A percentile compares a stretch with the other conserved stretches of the same genome.
Evolutionary conservation across 2,329 filamentous ascomycete species (phyloP).

Genomic region (Bipolaris oryzae): DNA sequence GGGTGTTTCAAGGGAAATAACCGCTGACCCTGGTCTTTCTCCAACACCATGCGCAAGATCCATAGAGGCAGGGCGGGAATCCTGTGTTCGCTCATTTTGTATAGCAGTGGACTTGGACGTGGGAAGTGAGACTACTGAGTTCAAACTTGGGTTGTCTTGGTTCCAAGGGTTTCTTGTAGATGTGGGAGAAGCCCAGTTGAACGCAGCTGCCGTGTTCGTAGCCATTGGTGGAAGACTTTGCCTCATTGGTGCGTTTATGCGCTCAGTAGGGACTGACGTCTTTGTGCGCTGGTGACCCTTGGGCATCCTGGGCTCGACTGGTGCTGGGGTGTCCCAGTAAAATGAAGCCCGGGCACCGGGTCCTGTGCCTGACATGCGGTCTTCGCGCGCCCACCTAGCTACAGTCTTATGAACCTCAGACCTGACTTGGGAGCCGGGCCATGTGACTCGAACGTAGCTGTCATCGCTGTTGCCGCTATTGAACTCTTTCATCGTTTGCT

Average conservation of each 20-base stretch:
- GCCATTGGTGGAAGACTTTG: constrained; percentile 30
- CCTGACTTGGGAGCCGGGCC: constrained; percentile 42
- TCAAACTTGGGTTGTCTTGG: constrained; percentile 20
- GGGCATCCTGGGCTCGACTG: constrained; percentile 21
- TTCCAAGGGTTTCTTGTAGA: constrained; percentile 28
- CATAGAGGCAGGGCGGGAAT: constrained; percentile 25
- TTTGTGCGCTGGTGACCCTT: constrained; percentile 32
- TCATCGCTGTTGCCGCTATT: constrained; percentile 43
- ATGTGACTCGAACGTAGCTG: constrained; percentile 48
- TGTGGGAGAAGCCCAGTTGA: constrained; percentile 44
- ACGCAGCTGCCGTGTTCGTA: constrained; percentile 33
- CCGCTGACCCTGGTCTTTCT: constrained; percentile 25
- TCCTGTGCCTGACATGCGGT: constrained; percentile 46
- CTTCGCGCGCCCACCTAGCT: constrained; percentile 46
- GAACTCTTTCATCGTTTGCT: constrained; percentile 48
- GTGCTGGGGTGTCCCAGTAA: constrained; percentile 45
- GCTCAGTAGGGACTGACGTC: constrained; percentile 27
- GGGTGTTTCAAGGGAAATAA: constrained; percentile 20
- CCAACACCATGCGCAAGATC: constrained; percentile 7
- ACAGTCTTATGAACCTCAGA: constrained; percentile 46
- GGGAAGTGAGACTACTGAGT: constrained; percentile 26
- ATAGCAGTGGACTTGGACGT: constrained; percentile 21
- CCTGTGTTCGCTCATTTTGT: constrained; percentile 25
- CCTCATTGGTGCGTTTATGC: constrained; percentile 22
- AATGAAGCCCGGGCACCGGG: constrained; percentile 44